Conservation (phyloP, 495 filamentous ascomycete genomes). For the Tricharina praecox region DNA sequence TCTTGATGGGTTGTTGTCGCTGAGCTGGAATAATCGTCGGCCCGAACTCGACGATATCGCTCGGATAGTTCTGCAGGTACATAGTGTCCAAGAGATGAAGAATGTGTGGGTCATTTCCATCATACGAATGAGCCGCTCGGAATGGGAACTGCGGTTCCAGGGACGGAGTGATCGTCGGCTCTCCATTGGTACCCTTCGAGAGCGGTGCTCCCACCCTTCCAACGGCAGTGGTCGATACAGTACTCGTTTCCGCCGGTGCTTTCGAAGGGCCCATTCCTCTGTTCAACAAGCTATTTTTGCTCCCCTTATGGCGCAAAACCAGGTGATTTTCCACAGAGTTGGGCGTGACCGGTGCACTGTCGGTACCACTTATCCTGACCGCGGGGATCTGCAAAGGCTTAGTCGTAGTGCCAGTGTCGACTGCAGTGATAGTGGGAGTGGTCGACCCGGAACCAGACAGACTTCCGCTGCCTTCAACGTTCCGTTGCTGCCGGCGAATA, state of each 20-base stretch:
- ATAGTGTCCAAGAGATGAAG: constrained; percentile 73
- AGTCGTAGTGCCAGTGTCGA: constrained; percentile 7
- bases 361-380: constrained; percentile 15
- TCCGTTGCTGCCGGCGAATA: constrained; percentile 3
- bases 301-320: constrained; percentile 41
- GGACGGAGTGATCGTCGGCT: constrained; percentile 13
- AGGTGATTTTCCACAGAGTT: constrained; percentile 18
- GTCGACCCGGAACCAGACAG: constrained; percentile 14
- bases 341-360: constrained; percentile 14
- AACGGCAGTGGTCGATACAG: constrained; percentile 62
- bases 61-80: constrained; percentile 79
- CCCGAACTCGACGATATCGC: constrained; percentile 60
- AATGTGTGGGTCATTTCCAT: constrained; percentile 71
- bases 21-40: constrained; percentile 57
- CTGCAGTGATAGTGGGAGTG: constrained; percentile 9
- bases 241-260: constrained; percentile 66
- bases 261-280: constrained; percentile 56
- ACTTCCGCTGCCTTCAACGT: constrained; percentile 1
- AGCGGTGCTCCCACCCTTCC: constrained; percentile 67
- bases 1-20: constrained; percentile 46
- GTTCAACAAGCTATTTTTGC: constrained; percentile 68
- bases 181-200: constrained; percentile 23
- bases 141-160: constrained; percentile 13
- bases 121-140: constrained; percentile 27
- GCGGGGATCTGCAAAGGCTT: constrained; percentile 15